phyloP scores from a whole-genome alignment of 352 stramenopile genomes.

The Phytophthora agathidicida region DNA sequence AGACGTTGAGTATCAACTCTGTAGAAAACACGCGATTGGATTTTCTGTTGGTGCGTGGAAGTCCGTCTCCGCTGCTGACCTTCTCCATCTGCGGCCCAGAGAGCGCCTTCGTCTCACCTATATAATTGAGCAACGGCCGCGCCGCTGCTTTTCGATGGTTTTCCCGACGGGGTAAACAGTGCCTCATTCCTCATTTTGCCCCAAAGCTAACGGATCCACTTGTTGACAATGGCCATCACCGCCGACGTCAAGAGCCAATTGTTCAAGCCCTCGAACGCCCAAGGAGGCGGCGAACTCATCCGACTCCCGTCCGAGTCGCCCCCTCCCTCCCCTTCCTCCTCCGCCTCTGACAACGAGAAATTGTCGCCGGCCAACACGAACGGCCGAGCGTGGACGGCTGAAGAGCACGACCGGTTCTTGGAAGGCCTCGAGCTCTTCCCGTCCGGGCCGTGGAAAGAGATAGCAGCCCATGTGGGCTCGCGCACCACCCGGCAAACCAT shows the following conservation, averaged over 20 bases:
- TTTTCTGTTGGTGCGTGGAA: slow-evolving; percentile 28
- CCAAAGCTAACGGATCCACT: background rate
- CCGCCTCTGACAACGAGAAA: slow-evolving; percentile 17
- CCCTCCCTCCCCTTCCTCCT: slow-evolving; percentile 7
- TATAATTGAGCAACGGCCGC: slow-evolving; percentile 7
- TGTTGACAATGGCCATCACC: slow-evolving; percentile 44
- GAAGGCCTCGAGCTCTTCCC: slow-evolving; percentile 67
- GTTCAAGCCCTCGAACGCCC: slow-evolving; percentile 29
- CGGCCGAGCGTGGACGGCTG: slow-evolving; percentile 44
- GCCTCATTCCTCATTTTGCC: slow-evolving; percentile 38
- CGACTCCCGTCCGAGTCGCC: slow-evolving; percentile 33
- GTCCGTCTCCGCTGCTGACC: slow-evolving; percentile 20
- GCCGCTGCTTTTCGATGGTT: no score
- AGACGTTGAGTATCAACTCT: slow-evolving; percentile 16
- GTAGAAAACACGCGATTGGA: slow-evolving; percentile 16
- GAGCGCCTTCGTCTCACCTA: slow-evolving; percentile 24
- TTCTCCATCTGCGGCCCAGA: slow-evolving; percentile 28
- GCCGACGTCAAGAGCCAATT: slow-evolving; percentile 57
- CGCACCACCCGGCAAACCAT: slow-evolving; percentile 66
- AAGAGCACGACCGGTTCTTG: slow-evolving; percentile 70
- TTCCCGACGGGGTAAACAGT: slow-evolving; percentile 11
- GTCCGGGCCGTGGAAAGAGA: slow-evolving; percentile 66
- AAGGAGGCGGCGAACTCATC: slow-evolving; percentile 38
- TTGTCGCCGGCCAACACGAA: slow-evolving; percentile 30
- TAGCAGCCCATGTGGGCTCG: slow-evolving; percentile 56